Evolutionary conservation across 306 rosid genomes (phyloP).

Genomic region (Notholithocarpus densiflorus): DNA sequence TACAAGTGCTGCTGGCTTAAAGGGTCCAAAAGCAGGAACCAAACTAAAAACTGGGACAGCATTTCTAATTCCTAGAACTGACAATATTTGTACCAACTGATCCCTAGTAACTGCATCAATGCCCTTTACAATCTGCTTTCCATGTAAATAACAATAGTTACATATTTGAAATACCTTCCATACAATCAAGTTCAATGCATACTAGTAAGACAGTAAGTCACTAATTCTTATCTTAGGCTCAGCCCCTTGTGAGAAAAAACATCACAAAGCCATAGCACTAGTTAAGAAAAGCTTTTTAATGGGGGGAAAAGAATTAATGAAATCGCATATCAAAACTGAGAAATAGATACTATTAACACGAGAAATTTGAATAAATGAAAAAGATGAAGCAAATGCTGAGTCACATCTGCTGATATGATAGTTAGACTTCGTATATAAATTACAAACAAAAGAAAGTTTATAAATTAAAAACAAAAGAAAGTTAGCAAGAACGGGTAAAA

Average conservation of each 20-base stretch:
- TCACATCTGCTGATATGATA: neutral
- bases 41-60: slow-evolving; percentile 73
- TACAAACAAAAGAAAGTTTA: neutral
- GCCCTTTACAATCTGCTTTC: slow-evolving; percentile 84
- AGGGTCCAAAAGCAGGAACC: slow-evolving; percentile 83
- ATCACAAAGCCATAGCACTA: neutral
- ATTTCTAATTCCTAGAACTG: slow-evolving; percentile 72
- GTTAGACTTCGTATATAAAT: neutral
- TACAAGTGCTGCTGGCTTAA: slow-evolving; percentile 72
- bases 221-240: neutral
- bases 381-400: neutral
- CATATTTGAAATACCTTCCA: slow-evolving; percentile 7
- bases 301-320: neutral
- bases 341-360: neutral
- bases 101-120: slow-evolving; percentile 95
- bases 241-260: neutral
- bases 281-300: neutral
- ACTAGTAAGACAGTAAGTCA: neutral
- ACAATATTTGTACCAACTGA: slow-evolving; percentile 72
- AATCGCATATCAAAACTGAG: neutral
- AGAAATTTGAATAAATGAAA: neutral
- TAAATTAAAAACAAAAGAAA: neutral
- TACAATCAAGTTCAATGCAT: slow-evolving; percentile 11
- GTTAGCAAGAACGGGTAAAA: neutral
- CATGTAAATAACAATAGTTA: slow-evolving; percentile 19